Evolutionary conservation across 345 rosid genomes (phyloP), one percentile per base, ranked within the genome.

Genomic region (Crucihimalaya himalaica): DNA sequence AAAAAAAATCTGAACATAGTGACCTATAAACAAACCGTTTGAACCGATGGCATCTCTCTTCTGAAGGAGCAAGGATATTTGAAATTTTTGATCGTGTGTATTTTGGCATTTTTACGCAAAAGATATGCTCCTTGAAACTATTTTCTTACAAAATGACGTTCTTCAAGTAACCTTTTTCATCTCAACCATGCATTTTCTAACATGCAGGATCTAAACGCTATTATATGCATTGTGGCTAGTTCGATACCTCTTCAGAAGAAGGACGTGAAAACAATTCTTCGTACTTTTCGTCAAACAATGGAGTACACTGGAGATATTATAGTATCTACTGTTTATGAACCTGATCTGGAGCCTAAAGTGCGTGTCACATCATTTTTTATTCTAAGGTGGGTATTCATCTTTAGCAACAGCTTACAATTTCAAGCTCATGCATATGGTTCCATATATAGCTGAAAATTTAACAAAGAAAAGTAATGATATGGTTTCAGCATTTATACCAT

Each of bases 141-240:
- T 46, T 23, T 45, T 23, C 21, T 55, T 69, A 37, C 2, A 28
- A 55, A 74, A 45, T 43, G 23, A 42, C 16, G 52, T 16, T 47
- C 43, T 29, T 37, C 18, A 39, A 66, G 53, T 48, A 59, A 48
- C 8, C 7, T 13, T 43, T 20, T 16, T 58, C 45, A 57, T 60
- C 20, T 31, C 12, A 75, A 15, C 56, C 18, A 52, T 60, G 13
- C 19, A 21, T 62, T 48, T 50, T 77, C 75, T 51, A 40, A 2
- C 58, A 19, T 58, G 64, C 82, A 93, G 98, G 88, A 84, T 62
- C 70, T 87, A 58, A 70, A 84, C 55, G 92, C 92, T 52, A 71
- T 81, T 32, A 80, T 94, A 75, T 94, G 98, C 80, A 60, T 84
- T 16, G 69, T 89, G 76, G 83, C 92, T 43, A 84, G 89, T 78